A percentile compares a stretch with the other conserved stretches of the same genome.
Conservation (phyloP, 2,329 filamentous ascomycete genomes). For the Dactylellina leptospora region DNA sequence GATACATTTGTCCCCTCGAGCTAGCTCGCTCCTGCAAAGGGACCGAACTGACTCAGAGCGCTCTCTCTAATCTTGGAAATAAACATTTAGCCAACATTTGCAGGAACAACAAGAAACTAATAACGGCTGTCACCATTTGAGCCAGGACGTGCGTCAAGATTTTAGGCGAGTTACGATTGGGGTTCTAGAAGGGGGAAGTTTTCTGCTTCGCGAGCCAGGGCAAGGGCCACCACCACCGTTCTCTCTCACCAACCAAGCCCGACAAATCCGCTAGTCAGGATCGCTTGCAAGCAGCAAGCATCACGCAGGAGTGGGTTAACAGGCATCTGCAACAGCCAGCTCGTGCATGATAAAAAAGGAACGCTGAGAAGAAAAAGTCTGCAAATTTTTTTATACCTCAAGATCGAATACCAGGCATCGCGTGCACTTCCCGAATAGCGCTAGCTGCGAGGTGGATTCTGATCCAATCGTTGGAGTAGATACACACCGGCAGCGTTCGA, state of each 20-base stretch:
- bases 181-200: constrained; percentile 43
- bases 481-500: too few species aligned
- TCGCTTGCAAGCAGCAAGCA: constrained; percentile 47
- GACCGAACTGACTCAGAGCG: neutral
- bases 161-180: constrained; percentile 44
- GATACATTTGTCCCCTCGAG: neutral
- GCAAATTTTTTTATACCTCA: constrained; percentile 12
- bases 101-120: constrained; percentile 2
- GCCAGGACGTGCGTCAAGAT: constrained; percentile 35
- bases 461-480: too few species aligned
- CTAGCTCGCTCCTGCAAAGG: neutral
- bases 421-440: constrained; percentile 50
- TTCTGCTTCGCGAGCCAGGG: constrained; percentile 9
- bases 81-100: constrained; percentile 33
- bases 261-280: constrained; percentile 42
- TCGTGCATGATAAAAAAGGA: constrained; percentile 33
- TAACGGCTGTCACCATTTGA: constrained; percentile 43
- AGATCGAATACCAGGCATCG: constrained; percentile 35
- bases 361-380: constrained; percentile 16
- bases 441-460: neutral
- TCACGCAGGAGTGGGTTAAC: neutral
- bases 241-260: constrained; percentile 3
- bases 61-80: neutral
- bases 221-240: constrained; percentile 9
- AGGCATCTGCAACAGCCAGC: constrained; percentile 30